Percentiles rank a stretch among this genome's conserved stretches.
Conservation (phyloP, 192 early-diverging fungal genomes). For the Rhizophagus clarus region DNA sequence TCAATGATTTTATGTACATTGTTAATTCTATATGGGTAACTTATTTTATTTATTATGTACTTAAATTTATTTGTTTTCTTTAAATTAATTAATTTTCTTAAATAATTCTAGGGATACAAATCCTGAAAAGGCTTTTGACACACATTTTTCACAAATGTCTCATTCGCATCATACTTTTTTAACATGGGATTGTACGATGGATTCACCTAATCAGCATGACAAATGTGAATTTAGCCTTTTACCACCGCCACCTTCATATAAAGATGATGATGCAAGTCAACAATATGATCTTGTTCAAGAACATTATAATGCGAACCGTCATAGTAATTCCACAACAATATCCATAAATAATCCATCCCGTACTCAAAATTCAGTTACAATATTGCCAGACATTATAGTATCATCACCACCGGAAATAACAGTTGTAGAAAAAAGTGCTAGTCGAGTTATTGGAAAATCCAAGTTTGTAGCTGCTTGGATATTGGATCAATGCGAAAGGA, state of each 20-base stretch:
- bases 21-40: not conserved
- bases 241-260: slow-evolving; percentile 9
- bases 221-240: not conserved
- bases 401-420: not conserved
- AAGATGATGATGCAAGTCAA: not conserved
- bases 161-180: not conserved
- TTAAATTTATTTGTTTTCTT: not conserved
- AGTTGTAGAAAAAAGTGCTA: not conserved
- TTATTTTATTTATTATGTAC: not conserved
- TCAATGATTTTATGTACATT: slow-evolving; percentile 17
- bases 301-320: not conserved
- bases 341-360: not conserved
- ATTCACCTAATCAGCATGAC: not conserved
- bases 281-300: not conserved
- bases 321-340: not conserved
- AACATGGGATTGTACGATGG: not conserved
- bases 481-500: not conserved
- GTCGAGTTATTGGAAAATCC: not conserved
- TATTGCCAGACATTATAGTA: slow-evolving; percentile 1
- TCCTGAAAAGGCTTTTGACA: not conserved
- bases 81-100: not conserved
- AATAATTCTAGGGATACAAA: not conserved
- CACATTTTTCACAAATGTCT: not conserved
- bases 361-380: not conserved
- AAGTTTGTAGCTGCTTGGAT: slow-evolving; percentile 7